Evolutionary conservation across 768 basidiomycete species (phyloP), one percentile per base, ranked within the genome.

Genomic region (Boletus subparvulus): DNA sequence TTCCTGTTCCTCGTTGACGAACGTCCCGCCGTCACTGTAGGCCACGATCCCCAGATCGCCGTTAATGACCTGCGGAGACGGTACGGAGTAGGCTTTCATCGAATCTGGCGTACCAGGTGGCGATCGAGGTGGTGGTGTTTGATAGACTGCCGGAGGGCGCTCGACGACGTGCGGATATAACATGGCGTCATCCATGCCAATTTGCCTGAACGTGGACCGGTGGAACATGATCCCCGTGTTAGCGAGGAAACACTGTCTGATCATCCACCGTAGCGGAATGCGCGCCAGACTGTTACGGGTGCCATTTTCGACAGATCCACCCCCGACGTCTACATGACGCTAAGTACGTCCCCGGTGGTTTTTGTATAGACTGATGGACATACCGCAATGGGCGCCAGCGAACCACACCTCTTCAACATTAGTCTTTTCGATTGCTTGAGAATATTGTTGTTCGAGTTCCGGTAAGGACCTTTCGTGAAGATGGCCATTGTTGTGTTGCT

Each of bases 351-450:
- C 10, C 24, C 3, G 21, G 43, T 6, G 21, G 4, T 21, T 19
- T 28, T 44, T 11, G 16, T 26, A 24, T 16, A 16, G 32, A 39
- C 11, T 6, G n/a, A 32, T 6, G 32, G 26, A 71, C 78, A 30
- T 61, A 88, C 89, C 88, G 45, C 81, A 82, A 60, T 91, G 89
- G 61, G 80, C 83, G 0, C 90, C 90, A 4, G 88, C 70, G 62
- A 92, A 92, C 90, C 90, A 92, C 1, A 92, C 90, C 61, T 92
- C 89, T 46, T 82, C 77, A 4, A 89, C 82, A 55, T 90, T 73
- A 1, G 89, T 90, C 49, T 67, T 43, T 17, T 67, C 62, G 24
- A 71, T 69, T 4, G 71, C 66, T 17, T 50, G 60, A 59, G 76
- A 69, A 50, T 77, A 81, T 21, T 73, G 67, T 0, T 58, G 60